Evolutionary conservation across 2,329 filamentous ascomycete genomes (phyloP).

Genomic region (Nectriaceae sp.): DNA sequence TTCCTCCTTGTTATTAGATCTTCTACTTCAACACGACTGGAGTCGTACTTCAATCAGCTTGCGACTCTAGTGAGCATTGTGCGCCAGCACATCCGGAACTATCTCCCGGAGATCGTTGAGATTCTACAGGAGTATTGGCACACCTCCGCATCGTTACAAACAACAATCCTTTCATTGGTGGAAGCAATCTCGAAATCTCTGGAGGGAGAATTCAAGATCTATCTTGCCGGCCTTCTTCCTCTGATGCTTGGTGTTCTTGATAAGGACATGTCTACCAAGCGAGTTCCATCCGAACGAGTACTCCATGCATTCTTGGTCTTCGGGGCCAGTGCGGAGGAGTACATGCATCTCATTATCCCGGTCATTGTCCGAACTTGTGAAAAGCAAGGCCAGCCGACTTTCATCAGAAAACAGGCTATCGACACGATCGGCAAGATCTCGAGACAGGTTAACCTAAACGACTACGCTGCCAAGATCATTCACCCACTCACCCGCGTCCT

Average conservation of each 20-base stretch:
- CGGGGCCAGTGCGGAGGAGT: conserved; percentile 92
- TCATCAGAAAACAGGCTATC: conserved; percentile 84
- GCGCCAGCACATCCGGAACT: conserved; percentile 91
- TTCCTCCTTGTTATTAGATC: conserved; percentile 88
- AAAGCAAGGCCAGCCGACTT: conserved; percentile 76
- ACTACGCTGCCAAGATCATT: conserved; percentile 95
- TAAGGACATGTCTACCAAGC: conserved; percentile 73
- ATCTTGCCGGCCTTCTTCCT: conserved; percentile 84
- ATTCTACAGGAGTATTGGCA: conserved; percentile 92
- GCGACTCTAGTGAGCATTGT: conserved; percentile 93
- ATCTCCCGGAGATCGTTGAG: conserved; percentile 81
- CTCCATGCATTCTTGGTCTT: conserved; percentile 96
- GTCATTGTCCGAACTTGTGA: conserved; percentile 95
- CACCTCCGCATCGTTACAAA: conserved; percentile 75
- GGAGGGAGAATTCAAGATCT: conserved; percentile 97
- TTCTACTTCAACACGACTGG: conserved; percentile 74
- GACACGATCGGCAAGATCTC: conserved; percentile 94
- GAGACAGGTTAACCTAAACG: conserved; percentile 93
- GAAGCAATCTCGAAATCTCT: conserved; percentile 92
- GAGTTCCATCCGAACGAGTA: conserved; percentile 85
- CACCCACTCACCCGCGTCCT: conserved; percentile 88
- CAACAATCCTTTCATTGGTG: conserved; percentile 87
- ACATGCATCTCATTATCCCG: conserved; percentile 98
- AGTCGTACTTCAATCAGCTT: conserved; percentile 97
- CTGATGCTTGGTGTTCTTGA: conserved; percentile 94